phyloP scores from a whole-genome alignment of 208 protist species.

The Crithidia expoeki region DNA sequence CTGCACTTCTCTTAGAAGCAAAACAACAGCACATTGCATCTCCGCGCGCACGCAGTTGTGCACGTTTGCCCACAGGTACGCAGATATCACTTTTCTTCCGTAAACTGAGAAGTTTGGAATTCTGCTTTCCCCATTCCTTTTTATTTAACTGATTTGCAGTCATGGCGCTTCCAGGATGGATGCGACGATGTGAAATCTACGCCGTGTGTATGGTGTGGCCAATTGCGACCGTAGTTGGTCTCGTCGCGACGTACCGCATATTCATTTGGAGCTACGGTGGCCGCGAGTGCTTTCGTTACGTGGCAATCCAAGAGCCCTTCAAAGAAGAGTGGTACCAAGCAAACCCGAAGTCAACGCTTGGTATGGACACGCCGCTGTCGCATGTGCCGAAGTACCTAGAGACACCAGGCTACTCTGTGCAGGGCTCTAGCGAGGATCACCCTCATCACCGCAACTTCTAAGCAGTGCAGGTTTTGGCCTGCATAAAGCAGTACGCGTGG shows the following conservation, averaged over 20 bases:
- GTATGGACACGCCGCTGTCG: constrained; percentile 82
- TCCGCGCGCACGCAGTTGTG: too few relatives aligned
- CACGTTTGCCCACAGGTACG: too few relatives aligned
- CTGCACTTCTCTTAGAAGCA: too few relatives aligned
- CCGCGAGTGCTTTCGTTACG: constrained; percentile 87
- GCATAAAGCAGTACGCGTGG: too few relatives aligned
- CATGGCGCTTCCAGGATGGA: constrained; percentile 77
- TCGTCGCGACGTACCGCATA: constrained; percentile 73
- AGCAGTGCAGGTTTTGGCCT: not conserved
- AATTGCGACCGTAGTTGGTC: constrained; percentile 57
- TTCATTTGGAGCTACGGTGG: constrained; percentile 92
- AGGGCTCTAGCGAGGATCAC: constrained; percentile 44
- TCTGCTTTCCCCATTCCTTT: too few relatives aligned
- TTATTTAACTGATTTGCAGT: too few relatives aligned
- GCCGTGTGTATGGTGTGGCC: constrained; percentile 88
- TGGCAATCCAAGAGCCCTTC: constrained; percentile 85
- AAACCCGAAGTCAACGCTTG: constrained; percentile 80
- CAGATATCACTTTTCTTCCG: too few relatives aligned
- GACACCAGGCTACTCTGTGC: constrained; percentile 63
- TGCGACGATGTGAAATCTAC: constrained; percentile 82
- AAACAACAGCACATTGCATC: too few relatives aligned
- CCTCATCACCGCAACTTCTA: constrained; percentile 80
- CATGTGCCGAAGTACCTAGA: constrained; percentile 87
- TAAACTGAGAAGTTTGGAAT: too few relatives aligned
- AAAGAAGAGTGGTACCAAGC: constrained; percentile 88